Conservation (phyloP, 2,329 filamentous ascomycete genomes). For the Zasmidium cellare region DNA sequence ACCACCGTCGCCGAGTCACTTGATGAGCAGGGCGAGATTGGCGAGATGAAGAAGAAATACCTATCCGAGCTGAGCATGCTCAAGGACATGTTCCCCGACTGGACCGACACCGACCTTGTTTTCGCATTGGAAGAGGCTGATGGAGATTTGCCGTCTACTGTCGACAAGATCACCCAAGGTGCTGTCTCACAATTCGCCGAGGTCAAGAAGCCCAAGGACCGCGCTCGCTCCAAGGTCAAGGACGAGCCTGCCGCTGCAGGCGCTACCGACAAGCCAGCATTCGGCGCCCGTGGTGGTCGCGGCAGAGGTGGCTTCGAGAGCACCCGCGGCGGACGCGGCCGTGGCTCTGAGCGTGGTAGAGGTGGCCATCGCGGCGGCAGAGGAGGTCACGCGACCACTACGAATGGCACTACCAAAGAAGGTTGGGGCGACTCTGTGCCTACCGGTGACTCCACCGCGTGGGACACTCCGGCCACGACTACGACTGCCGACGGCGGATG, state of each 20-base stretch:
- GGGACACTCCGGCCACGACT: constrained; percentile 52
- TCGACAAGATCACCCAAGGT: constrained; percentile 78
- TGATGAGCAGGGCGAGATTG: constrained; percentile 85
- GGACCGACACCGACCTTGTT: constrained; percentile 92
- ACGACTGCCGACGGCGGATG: constrained; percentile 16
- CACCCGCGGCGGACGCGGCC: constrained; percentile 61
- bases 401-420: constrained; percentile 62
- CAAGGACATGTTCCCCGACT: constrained; percentile 91
- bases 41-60: constrained; percentile 89
- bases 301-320: constrained; percentile 49
- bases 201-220: constrained; percentile 77
- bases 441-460: constrained; percentile 68
- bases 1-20: constrained; percentile 60
- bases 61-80: constrained; percentile 75
- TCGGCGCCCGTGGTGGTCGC: constrained; percentile 42
- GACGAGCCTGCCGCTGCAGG: constrained; percentile 56
- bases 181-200: constrained; percentile 81
- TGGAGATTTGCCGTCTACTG: constrained; percentile 70
- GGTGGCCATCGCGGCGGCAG: constrained; percentile 59
- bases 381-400: constrained; percentile 58
- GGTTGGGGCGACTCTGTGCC: constrained; percentile 60
- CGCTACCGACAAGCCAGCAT: constrained; percentile 50
- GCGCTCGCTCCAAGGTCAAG: constrained; percentile 70
- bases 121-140: constrained; percentile 88
- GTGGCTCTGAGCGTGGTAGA: constrained; percentile 58